Evolutionary conservation across 257 asterid species (phyloP).

Genomic region (Echites panduratus): DNA sequence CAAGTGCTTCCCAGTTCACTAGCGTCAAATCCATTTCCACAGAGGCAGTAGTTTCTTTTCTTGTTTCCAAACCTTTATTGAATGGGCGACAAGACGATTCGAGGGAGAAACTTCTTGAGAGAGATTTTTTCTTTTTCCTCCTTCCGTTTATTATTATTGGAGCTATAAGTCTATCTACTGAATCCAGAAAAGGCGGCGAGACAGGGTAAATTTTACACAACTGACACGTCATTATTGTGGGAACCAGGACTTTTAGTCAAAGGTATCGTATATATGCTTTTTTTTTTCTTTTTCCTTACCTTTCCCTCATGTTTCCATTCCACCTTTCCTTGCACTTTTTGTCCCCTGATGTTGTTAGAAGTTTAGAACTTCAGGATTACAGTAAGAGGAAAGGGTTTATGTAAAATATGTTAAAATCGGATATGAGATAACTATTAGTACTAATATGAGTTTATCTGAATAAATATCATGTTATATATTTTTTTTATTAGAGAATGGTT

Average conservation of each 20-base stretch:
- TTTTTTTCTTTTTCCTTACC: too few species aligned
- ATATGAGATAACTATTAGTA: too few species aligned
- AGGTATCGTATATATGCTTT: neutral
- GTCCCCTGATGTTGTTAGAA: neutral
- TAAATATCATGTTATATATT: too few species aligned
- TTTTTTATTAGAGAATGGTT: too few species aligned
- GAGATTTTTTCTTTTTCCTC: neutral
- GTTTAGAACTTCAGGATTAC: neutral
- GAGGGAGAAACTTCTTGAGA: neutral
- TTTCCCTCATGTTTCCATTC: neutral
- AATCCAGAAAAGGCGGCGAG: constrained; percentile 9
- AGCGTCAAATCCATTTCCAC: constrained; percentile 56
- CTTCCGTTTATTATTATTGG: too few species aligned
- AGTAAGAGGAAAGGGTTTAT: too few species aligned
- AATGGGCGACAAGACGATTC: neutral
- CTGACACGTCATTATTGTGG: neutral
- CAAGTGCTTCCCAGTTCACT: constrained; percentile 94
- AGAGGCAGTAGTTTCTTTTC: neutral
- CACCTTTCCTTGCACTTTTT: neutral
- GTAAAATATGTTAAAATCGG: too few species aligned
- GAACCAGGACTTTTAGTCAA: neutral
- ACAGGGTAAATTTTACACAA: too few species aligned
- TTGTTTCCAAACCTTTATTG: neutral
- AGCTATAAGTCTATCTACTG: neutral
- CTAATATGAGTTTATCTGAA: too few species aligned